A percentile compares a stretch with the other conserved stretches of the same genome.
Evolutionary conservation across 768 basidiomycete genomes (phyloP).

Genomic region (Imleria badia): DNA sequence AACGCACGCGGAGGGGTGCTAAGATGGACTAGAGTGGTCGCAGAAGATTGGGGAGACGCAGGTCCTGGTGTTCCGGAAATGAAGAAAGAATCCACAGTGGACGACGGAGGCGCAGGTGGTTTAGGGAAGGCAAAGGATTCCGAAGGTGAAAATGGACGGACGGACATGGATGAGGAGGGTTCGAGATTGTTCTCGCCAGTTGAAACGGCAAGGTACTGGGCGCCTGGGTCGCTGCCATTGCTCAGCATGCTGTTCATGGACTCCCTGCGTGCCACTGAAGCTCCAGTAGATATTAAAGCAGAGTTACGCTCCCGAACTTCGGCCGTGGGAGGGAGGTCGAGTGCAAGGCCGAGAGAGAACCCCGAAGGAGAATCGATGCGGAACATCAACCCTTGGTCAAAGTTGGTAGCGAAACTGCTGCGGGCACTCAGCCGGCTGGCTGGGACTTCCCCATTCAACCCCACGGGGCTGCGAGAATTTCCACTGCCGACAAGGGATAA

Average conservation of each 20-base stretch:
- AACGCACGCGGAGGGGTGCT: conserved; percentile 17
- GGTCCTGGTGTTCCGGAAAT: neutral
- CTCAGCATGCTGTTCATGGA: conserved; percentile 44
- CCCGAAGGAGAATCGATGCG: conserved; percentile 20
- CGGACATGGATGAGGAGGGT: conserved; percentile 53
- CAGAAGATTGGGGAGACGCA: conserved; percentile 14
- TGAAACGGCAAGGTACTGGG: conserved; percentile 42
- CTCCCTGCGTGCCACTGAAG: conserved; percentile 27
- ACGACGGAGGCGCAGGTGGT: conserved; percentile 40
- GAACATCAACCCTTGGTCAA: conserved; percentile 41
- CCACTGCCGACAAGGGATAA: conserved; percentile 9
- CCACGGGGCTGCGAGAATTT: conserved; percentile 10
- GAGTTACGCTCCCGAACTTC: conserved; percentile 45
- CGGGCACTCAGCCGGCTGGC: conserved; percentile 37
- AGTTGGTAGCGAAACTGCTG: conserved; percentile 68
- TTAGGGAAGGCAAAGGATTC: conserved; percentile 71
- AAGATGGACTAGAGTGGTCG: conserved; percentile 18
- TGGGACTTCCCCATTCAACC: conserved; percentile 14
- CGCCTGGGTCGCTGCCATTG: conserved; percentile 33
- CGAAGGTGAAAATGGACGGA: conserved; percentile 64
- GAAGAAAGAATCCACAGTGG: neutral
- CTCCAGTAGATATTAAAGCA: conserved; percentile 24
- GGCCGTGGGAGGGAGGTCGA: conserved; percentile 53
- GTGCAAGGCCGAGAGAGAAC: conserved; percentile 21
- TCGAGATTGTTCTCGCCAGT: conserved; percentile 15